Evolutionary conservation across 2,329 filamentous ascomycete genomes (phyloP), one percentile per base, ranked within the genome.

Genomic region (Myriosclerotinia duriaeana): DNA sequence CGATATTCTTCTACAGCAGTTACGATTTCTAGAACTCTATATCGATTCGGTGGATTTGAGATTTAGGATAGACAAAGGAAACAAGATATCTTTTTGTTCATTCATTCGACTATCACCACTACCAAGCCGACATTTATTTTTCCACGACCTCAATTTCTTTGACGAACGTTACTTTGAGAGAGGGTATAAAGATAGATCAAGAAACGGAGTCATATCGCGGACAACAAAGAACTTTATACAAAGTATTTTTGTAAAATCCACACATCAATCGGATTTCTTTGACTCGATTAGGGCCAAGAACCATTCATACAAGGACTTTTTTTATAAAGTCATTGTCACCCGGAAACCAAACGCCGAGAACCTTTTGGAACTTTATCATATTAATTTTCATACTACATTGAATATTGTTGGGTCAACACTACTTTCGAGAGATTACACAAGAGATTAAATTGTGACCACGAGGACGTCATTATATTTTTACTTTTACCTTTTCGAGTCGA

Each of bases 291-390:
- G 30, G 30, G 30, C 34, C 50, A 46, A 48, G 12, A 22, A 36
- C 5, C 30, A 34, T 34, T 34, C 30, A 34, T 34, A 34, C 30
- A 6, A 34, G 30, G 30, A 34, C 5, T 34, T 6, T 34, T 34
- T 34, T 8, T 12, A 22, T 60, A 48, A 60, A 60, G 44, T 50
- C n/a, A 38, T 60, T 60, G 56, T 22, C 38, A 50, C n/a, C 17
- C 14, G 6, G 4, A 1, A 26, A 52, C 30, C 20, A 2, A 15
- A 15, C 34, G 30, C 20, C 34, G 38, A 42, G 56, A 26, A 38
- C 44, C 17, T 7, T 34, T 60, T 60, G 17, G 42, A 58, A 58
- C 40, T 59, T 22, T 38, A 1, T n/a, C 30, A 34, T 34, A 34
- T 34, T 6, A 34, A 53, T 53, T 53, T 26, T 17, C 14, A 22